Evolutionary conservation across 768 basidiomycete species (phyloP), one percentile per base, ranked within the genome.

Genomic region (Rhizopogon vinicolor): DNA sequence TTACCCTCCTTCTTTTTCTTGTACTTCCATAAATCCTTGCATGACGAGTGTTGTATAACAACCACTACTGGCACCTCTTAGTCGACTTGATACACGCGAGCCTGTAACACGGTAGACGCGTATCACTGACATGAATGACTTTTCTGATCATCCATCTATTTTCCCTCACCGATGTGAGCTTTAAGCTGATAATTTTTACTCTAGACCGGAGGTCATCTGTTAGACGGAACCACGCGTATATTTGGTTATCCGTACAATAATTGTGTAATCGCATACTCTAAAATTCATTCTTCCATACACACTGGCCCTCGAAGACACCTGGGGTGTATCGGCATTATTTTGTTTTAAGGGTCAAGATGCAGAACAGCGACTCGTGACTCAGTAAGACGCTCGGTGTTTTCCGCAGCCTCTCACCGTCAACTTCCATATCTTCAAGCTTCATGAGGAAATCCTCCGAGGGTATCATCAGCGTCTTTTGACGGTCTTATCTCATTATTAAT

Each of bases 61-160:
- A 79, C 79, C 77, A 72, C 65, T 52, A 80, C 82, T 91, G 89
- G 89, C 87, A 90, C 89, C 89, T 91, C 89, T 90, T 91, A 91
- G 89, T 89, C 85, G 86, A 91, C 80, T 68, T 84, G 82, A 70
- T 75, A 62, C 76, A 68, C 69, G 68, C 53, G 60, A 60, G 55
- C 61, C 60, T 42, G 66, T 66, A 62, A 64, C 59, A 65, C 9
- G 57, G 65, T 72, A 65, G 64, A 70, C 73, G 74, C 72, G 79
- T 70, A 73, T 83, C 81, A 83, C 80, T 90, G 89, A 89, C 89
- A 90, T 91, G 68, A 84, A 84, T 83, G 75, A 74, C 74, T 68
- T 72, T 66, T 76, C 78, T 78, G 79, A 82, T 74, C 62, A 55
- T 57, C 59, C 43, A 10, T 41, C 52, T 57, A 29, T 33, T 44